Percentiles rank a stretch among this genome's conserved stretches.
These are phyloP conservation scores for Botryotinia globosa DNA, from an alignment of 2,329 filamentous ascomycete genomes.

Conservation along the genomic window DNA sequence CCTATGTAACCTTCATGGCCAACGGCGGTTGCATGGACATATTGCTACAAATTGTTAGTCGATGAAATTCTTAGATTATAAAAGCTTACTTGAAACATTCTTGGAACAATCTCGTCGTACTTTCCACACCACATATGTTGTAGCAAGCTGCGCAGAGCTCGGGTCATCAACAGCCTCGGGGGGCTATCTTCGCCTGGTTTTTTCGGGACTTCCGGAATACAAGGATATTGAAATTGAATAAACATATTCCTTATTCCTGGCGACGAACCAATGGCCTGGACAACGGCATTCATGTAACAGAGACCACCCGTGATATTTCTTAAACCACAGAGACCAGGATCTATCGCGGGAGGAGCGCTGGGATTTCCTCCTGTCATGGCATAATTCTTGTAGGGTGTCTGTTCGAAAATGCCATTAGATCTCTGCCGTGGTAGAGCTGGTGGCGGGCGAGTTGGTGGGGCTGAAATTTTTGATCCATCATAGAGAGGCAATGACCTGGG, in stretches of 20 bases:
- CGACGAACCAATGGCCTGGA: constrained; percentile 80
- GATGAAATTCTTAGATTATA: not conserved
- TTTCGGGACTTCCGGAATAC: constrained; percentile 62
- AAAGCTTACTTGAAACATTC: constrained; percentile 53
- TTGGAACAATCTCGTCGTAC: constrained; percentile 46
- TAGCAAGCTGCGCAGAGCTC: constrained; percentile 58
- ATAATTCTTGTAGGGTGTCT: constrained; percentile 35
- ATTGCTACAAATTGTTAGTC: constrained; percentile 26
- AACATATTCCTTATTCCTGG: constrained; percentile 63
- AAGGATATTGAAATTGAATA: constrained; percentile 57
- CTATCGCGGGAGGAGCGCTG: constrained; percentile 34
- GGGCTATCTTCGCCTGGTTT: constrained; percentile 56
- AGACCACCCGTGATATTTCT: constrained; percentile 72
- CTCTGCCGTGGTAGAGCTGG: constrained; percentile 59
- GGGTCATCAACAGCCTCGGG: constrained; percentile 57
- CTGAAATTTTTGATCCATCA: constrained; percentile 37
- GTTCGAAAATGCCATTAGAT: constrained; percentile 77
- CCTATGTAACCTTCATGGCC: not conserved
- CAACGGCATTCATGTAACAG: constrained; percentile 88
- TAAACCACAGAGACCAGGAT: constrained; percentile 62
- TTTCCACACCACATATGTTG: constrained; percentile 40
- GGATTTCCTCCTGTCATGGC: constrained; percentile 14
- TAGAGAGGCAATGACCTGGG: constrained; percentile 24
- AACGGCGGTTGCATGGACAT: constrained; percentile 30
- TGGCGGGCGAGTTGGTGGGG: constrained; percentile 44